Evolutionary conservation across 805 yeast species (phyloP).

Genomic region (Wickerhamiella occidentalis): DNA sequence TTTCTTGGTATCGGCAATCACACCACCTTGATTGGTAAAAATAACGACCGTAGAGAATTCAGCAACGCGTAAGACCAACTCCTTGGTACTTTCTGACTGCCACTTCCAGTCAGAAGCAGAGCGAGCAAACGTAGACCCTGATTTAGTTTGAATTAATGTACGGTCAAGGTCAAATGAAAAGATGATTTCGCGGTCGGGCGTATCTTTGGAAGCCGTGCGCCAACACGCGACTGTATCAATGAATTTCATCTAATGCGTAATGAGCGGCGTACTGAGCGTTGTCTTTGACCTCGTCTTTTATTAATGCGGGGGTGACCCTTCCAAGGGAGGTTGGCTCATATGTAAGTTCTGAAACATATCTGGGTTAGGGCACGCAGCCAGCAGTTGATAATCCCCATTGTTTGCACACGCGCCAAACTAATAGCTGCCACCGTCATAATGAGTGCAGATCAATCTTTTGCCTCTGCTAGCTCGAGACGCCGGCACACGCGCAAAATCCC

Average conservation of each 20-base stretch:
- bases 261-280: too few relatives aligned
- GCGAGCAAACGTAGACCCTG: slow-evolving; percentile 47
- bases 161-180: slow-evolving; percentile 82
- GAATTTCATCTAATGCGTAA: slow-evolving; percentile 5
- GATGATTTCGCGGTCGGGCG: slow-evolving; percentile 21
- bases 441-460: slow-evolving; percentile 8
- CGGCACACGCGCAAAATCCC: slow-evolving; percentile 28
- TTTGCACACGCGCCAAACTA: slow-evolving; percentile 1
- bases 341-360: slow-evolving; percentile 1
- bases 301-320: not conserved
- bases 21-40: slow-evolving; percentile 79
- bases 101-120: slow-evolving; percentile 66
- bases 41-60: slow-evolving; percentile 41
- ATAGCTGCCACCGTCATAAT: not conserved
- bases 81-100: slow-evolving; percentile 27
- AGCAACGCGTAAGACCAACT: slow-evolving; percentile 15
- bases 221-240: slow-evolving; percentile 5
- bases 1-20: slow-evolving; percentile 31
- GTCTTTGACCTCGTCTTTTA: too few relatives aligned
- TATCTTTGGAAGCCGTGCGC: not conserved
- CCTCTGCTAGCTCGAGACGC: slow-evolving; percentile 3
- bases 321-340: not conserved
- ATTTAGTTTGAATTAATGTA: slow-evolving; percentile 56
- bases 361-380: slow-evolving; percentile 5
- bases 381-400: not conserved